phyloP scores from a whole-genome alignment of 1,139 yeast genomes.

The Waltiozyma sp. region DNA sequence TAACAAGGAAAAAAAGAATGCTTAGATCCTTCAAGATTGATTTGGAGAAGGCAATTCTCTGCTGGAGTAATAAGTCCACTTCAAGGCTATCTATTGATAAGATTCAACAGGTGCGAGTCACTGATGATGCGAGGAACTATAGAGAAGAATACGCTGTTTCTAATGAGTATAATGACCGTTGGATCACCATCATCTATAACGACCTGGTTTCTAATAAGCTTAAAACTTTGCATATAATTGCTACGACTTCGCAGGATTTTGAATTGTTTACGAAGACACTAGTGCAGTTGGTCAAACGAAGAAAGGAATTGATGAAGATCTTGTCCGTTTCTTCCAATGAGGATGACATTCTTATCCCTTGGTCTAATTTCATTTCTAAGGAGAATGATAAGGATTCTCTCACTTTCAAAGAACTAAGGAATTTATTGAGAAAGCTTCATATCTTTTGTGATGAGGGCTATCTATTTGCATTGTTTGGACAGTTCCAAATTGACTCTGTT shows the following conservation, averaged over 20 bases:
- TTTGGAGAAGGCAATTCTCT: constrained; percentile 30
- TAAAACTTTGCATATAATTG: constrained; percentile 66
- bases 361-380: constrained; percentile 37
- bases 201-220: constrained; percentile 34
- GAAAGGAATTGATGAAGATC: constrained; percentile 43
- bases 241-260: constrained; percentile 52
- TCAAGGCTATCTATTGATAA: constrained; percentile 48
- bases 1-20: constrained; percentile 59
- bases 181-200: constrained; percentile 73
- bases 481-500: constrained; percentile 20
- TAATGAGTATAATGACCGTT: constrained; percentile 48
- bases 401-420: constrained; percentile 57
- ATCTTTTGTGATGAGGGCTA: constrained; percentile 43
- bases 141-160: constrained; percentile 75
- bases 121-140: constrained; percentile 66
- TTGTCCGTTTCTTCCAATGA: constrained; percentile 35
- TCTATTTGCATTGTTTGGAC: constrained; percentile 32
- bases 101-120: constrained; percentile 56
- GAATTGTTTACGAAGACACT: constrained; percentile 39
- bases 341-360: constrained; percentile 44
- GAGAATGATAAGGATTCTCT: constrained; percentile 30
- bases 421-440: constrained; percentile 55
- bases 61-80: constrained; percentile 39
- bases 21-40: constrained; percentile 37
- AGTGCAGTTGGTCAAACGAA: constrained; percentile 32